A percentile compares a stretch with the other conserved stretches of the same genome.
Conservation (phyloP, 345 rosid species). For the Brassica napus region Da-Ae NC_063435.1:4451001-4451500, state of each 20-base stretch:
- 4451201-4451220: background rate
- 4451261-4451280: background rate
- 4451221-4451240: background rate
- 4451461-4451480: slow-evolving; percentile 32
- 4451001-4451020: slow-evolving; percentile 60
- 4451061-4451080: slow-evolving; percentile 56
- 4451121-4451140: slow-evolving; percentile 51
- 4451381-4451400: slow-evolving; percentile 16
- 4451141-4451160: background rate
- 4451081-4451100: slow-evolving; percentile 70
- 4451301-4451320: background rate
- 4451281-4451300: background rate
- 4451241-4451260: background rate
- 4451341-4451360: slow-evolving; percentile 7
- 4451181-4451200: slow-evolving; percentile 10
- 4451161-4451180: background rate
- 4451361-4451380: background rate
- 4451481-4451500: slow-evolving; percentile 20
- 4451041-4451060: slow-evolving; percentile 67
- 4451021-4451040: slow-evolving; percentile 77
- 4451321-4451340: background rate
- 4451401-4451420: slow-evolving; percentile 17
- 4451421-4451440: slow-evolving; percentile 12
- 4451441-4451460: slow-evolving; percentile 1
- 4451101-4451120: slow-evolving; percentile 86